Conservation (phyloP, 2,329 filamentous ascomycete species). For the Aspergillus carbonarius region DNA sequence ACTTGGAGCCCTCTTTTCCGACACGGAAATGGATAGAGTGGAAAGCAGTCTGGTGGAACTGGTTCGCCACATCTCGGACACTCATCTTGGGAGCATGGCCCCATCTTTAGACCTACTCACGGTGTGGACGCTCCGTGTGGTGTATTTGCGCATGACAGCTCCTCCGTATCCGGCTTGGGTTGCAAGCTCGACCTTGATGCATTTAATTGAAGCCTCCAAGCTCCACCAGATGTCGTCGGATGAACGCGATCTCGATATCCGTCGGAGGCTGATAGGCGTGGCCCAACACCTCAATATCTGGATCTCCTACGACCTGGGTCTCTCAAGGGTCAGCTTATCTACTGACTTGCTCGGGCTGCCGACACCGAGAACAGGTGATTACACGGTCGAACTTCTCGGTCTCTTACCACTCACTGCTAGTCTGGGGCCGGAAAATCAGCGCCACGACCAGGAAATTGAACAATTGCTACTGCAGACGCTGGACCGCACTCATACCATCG, state of each 20-base stretch:
- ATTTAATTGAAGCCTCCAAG: slow-evolving; percentile 54
- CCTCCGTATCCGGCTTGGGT: slow-evolving; percentile 50
- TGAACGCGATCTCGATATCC: slow-evolving; percentile 34
- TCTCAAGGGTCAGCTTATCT: slow-evolving; percentile 51
- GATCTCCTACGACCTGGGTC: slow-evolving; percentile 58
- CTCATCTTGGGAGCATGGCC: slow-evolving; percentile 10
- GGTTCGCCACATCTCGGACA: slow-evolving; percentile 47
- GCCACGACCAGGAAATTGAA: slow-evolving; percentile 44
- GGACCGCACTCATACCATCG: slow-evolving; percentile 38
- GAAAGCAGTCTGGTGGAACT: slow-evolving; percentile 51
- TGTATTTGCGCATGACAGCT: slow-evolving; percentile 54
- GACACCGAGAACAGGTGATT: slow-evolving; percentile 46
- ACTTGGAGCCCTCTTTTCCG: slow-evolving; percentile 53
- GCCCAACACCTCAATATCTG: slow-evolving; percentile 59
- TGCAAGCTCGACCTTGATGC: slow-evolving; percentile 36
- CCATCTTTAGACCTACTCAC: slow-evolving; percentile 30
- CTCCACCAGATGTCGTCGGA: slow-evolving; percentile 24
- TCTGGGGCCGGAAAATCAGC: slow-evolving; percentile 50
- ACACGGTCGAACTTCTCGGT: slow-evolving; percentile 51
- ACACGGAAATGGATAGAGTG: slow-evolving; percentile 38
- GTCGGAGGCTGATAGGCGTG: slow-evolving; percentile 47
- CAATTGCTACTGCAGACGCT: slow-evolving; percentile 42
- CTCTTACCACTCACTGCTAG: slow-evolving; percentile 53
- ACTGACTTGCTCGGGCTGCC: slow-evolving; percentile 32
- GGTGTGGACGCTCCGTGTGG: slow-evolving; percentile 51